Evolutionary conservation across 2,329 filamentous ascomycete genomes (phyloP).

Genomic region (Botryotinia convoluta): DNA sequence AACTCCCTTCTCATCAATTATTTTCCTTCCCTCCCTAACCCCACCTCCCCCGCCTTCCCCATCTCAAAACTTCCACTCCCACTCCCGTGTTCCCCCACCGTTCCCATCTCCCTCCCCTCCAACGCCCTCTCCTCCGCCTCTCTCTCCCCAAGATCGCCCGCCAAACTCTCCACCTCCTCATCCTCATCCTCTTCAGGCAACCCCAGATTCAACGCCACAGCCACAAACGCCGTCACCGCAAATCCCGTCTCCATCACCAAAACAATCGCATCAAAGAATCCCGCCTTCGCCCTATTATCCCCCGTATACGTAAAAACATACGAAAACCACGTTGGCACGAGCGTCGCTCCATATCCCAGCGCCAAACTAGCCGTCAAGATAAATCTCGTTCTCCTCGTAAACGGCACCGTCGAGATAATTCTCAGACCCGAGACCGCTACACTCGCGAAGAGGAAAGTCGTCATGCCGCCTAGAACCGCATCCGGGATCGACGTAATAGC

Average conservation of each 20-base stretch:
- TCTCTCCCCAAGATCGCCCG: conserved; percentile 29
- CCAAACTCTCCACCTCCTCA: conserved; percentile 39
- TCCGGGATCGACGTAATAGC: conserved; percentile 73
- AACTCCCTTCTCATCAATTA: neutral
- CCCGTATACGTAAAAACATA: conserved; percentile 72
- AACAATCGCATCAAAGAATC: conserved; percentile 72
- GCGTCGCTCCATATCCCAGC: conserved; percentile 68
- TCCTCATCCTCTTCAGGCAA: conserved; percentile 76
- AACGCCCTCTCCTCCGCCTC: conserved; percentile 14
- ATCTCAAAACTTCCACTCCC: conserved; percentile 1
- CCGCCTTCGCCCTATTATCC: conserved; percentile 62
- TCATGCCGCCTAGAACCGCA: conserved; percentile 67
- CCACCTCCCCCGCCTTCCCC: neutral
- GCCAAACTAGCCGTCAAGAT: conserved; percentile 74
- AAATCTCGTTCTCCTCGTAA: conserved; percentile 78
- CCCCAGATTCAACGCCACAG: conserved; percentile 59
- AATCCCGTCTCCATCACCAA: conserved; percentile 75
- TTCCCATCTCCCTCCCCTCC: neutral
- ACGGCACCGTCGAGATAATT: conserved; percentile 68
- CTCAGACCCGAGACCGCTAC: conserved; percentile 76
- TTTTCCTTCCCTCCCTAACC: neutral
- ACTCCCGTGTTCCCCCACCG: neutral
- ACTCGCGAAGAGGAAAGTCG: conserved; percentile 75
- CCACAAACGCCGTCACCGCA: conserved; percentile 68
- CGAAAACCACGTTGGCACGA: conserved; percentile 65